A percentile compares a stretch with the other conserved stretches of the same genome.
These are phyloP conservation scores for Lichtheimia ramosa DNA, from an alignment of 371 early-diverging fungal species.

Conservation along the genomic window DNA sequence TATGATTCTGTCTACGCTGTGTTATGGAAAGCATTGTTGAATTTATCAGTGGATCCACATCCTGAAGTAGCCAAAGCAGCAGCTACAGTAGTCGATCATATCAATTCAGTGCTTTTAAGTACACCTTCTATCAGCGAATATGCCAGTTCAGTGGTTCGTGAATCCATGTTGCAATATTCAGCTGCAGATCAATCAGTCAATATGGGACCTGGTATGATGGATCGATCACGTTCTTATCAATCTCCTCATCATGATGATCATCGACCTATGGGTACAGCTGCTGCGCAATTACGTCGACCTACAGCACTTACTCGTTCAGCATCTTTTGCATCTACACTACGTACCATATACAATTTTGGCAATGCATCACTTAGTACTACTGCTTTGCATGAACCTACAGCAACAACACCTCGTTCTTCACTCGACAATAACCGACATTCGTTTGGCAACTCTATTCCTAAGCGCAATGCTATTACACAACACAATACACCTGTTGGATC, in stretches of 20 bases:
- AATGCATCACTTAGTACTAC: constrained; percentile 20
- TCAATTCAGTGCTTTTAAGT: constrained; percentile 56
- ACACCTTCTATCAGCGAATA: constrained; percentile 39
- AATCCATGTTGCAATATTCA: constrained; percentile 23
- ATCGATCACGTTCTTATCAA: constrained; percentile 27
- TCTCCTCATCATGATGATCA: constrained; percentile 14
- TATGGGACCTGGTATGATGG: constrained; percentile 6
- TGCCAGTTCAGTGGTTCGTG: constrained; percentile 34
- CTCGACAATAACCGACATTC: constrained; percentile 3
- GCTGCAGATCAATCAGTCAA: constrained; percentile 8
- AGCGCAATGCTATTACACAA: constrained; percentile 10
- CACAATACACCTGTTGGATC: constrained; percentile 5
- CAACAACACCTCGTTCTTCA: constrained; percentile 15
- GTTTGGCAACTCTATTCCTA: neutral
- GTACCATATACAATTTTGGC: constrained; percentile 51
- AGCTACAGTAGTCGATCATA: constrained; percentile 68
- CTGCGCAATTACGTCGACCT: constrained; percentile 22
- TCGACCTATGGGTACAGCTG: constrained; percentile 8
- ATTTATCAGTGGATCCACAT: constrained; percentile 78
- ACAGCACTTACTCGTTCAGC: constrained; percentile 44
- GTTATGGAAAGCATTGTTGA: constrained; percentile 79
- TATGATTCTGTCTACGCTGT: constrained; percentile 61
- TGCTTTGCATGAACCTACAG: constrained; percentile 13
- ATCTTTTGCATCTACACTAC: constrained; percentile 50
- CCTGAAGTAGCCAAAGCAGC: constrained; percentile 70